Evolutionary conservation across 805 yeast genomes (phyloP).

Genomic region (Lipomyces anomalus): DNA sequence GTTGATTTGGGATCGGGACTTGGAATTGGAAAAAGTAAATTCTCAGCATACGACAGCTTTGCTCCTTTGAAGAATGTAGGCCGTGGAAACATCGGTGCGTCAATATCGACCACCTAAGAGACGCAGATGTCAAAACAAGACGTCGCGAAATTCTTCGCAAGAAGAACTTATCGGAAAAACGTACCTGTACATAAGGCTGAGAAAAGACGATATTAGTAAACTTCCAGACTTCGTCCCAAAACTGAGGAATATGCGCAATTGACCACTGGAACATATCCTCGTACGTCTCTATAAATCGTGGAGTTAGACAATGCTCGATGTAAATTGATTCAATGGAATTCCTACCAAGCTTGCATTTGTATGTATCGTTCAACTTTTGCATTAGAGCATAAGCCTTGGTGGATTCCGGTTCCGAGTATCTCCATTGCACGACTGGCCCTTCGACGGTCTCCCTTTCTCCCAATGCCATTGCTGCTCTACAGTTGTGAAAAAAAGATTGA

Average conservation of each 20-base stretch:
- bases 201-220: slow-evolving; percentile 21
- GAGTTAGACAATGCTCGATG: background rate
- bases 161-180: background rate
- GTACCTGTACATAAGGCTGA: slow-evolving; percentile 5
- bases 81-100: slow-evolving; percentile 24
- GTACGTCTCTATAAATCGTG: slow-evolving; percentile 10
- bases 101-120: slow-evolving; percentile 10
- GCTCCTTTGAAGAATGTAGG: slow-evolving; percentile 25
- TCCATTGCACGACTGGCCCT: slow-evolving; percentile 19
- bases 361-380: slow-evolving; percentile 5
- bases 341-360: slow-evolving; percentile 10
- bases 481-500: too few relatives aligned
- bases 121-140: slow-evolving; percentile 2
- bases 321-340: background rate
- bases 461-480: too few relatives aligned
- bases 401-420: slow-evolving; percentile 8
- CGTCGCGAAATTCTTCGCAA: background rate
- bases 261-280: slow-evolving; percentile 23
- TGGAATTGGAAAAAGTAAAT: slow-evolving; percentile 23
- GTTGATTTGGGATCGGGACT: slow-evolving; percentile 14
- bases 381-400: slow-evolving; percentile 12
- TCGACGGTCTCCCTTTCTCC: too few relatives aligned
- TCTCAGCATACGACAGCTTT: slow-evolving; percentile 24
- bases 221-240: slow-evolving; percentile 25
- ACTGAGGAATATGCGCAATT: slow-evolving; percentile 9